Conservation (phyloP, 495 filamentous ascomycete genomes). For the Bathelium albidoporum region DNA sequence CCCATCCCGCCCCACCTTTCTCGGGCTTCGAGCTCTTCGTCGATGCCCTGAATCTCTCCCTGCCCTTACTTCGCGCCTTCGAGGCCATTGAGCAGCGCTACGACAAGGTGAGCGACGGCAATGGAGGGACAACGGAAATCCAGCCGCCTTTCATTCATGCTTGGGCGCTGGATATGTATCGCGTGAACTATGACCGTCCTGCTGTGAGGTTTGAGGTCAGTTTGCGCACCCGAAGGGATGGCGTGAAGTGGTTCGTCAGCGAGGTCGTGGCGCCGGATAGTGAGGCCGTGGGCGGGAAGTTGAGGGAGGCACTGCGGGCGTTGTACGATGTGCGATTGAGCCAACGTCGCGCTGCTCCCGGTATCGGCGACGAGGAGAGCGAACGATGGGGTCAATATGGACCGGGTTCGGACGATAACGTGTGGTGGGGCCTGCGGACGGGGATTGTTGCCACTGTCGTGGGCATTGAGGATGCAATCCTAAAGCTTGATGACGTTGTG, state of each 20-base stretch:
- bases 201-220: neutral
- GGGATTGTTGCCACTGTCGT: slow-evolving; percentile 24
- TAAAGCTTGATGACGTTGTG: slow-evolving; percentile 25
- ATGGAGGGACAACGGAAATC: too few species aligned
- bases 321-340: slow-evolving; percentile 1
- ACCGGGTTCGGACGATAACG: slow-evolving; percentile 18
- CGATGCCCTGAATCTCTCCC: slow-evolving; percentile 46
- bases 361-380: too few species aligned
- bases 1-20: slow-evolving; percentile 36
- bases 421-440: slow-evolving; percentile 27
- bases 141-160: neutral
- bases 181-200: neutral
- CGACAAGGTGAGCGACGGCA: neutral
- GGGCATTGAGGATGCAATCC: slow-evolving; percentile 20
- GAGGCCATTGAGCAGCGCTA: slow-evolving; percentile 37
- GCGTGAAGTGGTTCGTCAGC: slow-evolving; percentile 20
- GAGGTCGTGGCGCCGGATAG: slow-evolving; percentile 7
- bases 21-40: slow-evolving; percentile 46
- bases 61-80: slow-evolving; percentile 59
- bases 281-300: neutral
- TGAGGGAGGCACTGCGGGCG: slow-evolving; percentile 4
- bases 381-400: too few species aligned
- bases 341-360: too few species aligned
- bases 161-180: neutral
- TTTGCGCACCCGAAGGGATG: neutral